Conservation (phyloP, 345 rosid genomes). For the Euclidium syriacum region DNA sequence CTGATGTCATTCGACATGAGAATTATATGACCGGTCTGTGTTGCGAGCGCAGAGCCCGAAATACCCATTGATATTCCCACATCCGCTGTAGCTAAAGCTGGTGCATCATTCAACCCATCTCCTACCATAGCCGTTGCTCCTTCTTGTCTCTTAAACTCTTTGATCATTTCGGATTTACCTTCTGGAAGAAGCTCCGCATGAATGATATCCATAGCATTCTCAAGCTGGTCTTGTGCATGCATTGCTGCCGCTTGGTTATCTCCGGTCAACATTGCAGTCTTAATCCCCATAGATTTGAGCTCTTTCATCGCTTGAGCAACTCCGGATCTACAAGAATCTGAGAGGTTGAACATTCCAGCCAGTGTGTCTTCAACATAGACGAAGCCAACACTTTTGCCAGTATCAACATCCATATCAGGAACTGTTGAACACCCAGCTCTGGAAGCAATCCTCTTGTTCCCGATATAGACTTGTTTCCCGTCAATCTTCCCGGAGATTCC, state of each 20-base stretch:
- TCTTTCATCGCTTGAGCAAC: slow-evolving; percentile 55
- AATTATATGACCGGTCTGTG: slow-evolving; percentile 71
- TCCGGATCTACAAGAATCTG: slow-evolving; percentile 76
- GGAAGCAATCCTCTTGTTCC: slow-evolving; percentile 56
- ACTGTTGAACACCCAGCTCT: slow-evolving; percentile 64
- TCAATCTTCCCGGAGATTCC: slow-evolving; percentile 76
- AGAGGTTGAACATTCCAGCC: slow-evolving; percentile 58
- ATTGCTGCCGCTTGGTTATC: slow-evolving; percentile 64
- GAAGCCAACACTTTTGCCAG: slow-evolving; percentile 60
- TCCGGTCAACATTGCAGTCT: slow-evolving; percentile 81
- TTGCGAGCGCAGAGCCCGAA: slow-evolving; percentile 85
- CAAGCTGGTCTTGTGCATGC: slow-evolving; percentile 75
- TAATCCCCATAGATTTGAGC: slow-evolving; percentile 51
- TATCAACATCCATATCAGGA: slow-evolving; percentile 31
- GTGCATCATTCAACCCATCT: slow-evolving; percentile 92
- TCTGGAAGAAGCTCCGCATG: slow-evolving; percentile 76
- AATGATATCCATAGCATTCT: slow-evolving; percentile 49
- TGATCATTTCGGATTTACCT: slow-evolving; percentile 56
- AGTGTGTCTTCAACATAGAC: slow-evolving; percentile 40
- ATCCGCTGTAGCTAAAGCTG: slow-evolving; percentile 85
- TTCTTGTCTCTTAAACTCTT: slow-evolving; percentile 37
- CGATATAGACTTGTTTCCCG: slow-evolving; percentile 59
- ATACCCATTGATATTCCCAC: slow-evolving; percentile 93
- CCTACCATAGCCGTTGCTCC: slow-evolving; percentile 83
- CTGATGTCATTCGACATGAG: slow-evolving; percentile 83